A percentile compares a stretch with the other conserved stretches of the same genome.
phyloP scores from a whole-genome alignment of 2,329 filamentous ascomycete species.

The Davidsoniella neocaledoniae region DNA sequence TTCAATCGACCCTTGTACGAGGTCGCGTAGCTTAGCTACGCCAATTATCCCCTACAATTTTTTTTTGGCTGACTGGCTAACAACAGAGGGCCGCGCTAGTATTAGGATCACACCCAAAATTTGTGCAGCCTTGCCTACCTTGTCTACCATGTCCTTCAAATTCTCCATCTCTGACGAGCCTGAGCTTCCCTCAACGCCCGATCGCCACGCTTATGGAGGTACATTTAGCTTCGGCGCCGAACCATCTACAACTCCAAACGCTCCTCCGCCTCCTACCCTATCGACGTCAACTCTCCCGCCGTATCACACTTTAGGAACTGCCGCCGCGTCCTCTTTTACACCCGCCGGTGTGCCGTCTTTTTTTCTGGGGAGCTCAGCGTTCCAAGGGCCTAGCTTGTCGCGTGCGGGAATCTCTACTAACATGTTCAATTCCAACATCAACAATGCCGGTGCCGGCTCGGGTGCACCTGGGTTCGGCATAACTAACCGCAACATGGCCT shows the following conservation, averaged over 20 bases:
- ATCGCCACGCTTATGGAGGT: conserved; percentile 21
- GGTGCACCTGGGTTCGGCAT: conserved; percentile 15
- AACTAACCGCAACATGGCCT: not conserved
- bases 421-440: conserved; percentile 4
- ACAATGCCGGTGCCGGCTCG: not conserved
- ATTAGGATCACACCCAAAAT: conserved; percentile 1
- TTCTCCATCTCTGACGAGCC: conserved; percentile 29
- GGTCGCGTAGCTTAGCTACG: no score
- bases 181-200: conserved; percentile 32
- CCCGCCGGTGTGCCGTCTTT: conserved; percentile 39
- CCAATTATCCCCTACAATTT: no score
- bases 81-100: no score
- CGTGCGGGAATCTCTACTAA: not conserved
- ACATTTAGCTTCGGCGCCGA: conserved; percentile 26
- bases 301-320: not conserved
- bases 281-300: not conserved
- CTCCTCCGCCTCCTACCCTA: conserved; percentile 17
- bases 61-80: no score
- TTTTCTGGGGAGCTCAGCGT: conserved; percentile 37
- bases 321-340: conserved; percentile 37
- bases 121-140: conserved; percentile 13
- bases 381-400: conserved; percentile 23
- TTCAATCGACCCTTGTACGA: no score
- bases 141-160: conserved; percentile 23
- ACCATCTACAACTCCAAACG: conserved; percentile 37